phyloP scores from a whole-genome alignment of 768 basidiomycete species.

The Kwoniella heveanensis region DNA sequence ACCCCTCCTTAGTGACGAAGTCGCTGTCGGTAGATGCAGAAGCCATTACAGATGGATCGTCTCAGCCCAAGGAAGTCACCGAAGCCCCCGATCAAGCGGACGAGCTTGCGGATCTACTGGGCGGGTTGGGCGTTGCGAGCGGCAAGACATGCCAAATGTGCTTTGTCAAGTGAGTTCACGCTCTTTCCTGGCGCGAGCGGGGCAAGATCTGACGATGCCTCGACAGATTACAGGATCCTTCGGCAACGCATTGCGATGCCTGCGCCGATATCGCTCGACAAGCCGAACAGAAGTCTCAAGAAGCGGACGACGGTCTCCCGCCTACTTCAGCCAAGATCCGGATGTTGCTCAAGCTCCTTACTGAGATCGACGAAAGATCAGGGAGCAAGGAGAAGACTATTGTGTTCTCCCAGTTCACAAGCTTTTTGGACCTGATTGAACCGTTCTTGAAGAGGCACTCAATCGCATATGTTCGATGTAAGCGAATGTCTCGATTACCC shows the following conservation, averaged over 20 bases:
- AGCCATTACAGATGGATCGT: constrained; percentile 69
- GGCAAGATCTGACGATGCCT: constrained; percentile 11
- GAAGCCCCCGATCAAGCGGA: constrained; percentile 66
- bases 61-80: constrained; percentile 60
- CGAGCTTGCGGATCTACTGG: constrained; percentile 74
- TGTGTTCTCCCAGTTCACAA: constrained; percentile 86
- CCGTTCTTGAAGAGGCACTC: constrained; percentile 73
- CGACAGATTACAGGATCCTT: constrained; percentile 37
- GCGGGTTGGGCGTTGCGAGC: constrained; percentile 65
- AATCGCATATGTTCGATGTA: constrained; percentile 81
- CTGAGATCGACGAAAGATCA: constrained; percentile 65
- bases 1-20: constrained; percentile 77
- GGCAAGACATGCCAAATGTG: constrained; percentile 77
- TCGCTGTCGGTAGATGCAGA: constrained; percentile 67
- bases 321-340: constrained; percentile 83
- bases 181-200: background rate
- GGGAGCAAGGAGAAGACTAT: constrained; percentile 81
- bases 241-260: constrained; percentile 63
- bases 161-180: constrained; percentile 64
- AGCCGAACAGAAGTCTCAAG: constrained; percentile 59
- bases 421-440: constrained; percentile 78
- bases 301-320: constrained; percentile 59
- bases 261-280: constrained; percentile 63
- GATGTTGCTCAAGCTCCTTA: constrained; percentile 74
- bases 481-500: constrained; percentile 55